Evolutionary conservation across 345 rosid species (phyloP), one percentile per base, ranked within the genome.

Genomic region (Noccaea bulbosa): DNA sequence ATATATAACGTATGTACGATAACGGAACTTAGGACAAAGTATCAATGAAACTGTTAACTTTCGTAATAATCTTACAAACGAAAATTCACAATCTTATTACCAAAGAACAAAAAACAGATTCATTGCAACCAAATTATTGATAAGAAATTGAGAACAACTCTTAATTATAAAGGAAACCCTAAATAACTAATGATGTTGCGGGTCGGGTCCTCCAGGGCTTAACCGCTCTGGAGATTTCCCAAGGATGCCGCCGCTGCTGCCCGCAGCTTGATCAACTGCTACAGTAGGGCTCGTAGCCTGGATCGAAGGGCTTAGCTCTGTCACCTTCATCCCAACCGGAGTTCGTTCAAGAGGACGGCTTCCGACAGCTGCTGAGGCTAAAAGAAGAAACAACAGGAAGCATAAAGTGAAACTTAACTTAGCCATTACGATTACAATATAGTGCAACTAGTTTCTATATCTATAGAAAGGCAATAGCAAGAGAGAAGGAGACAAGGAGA

Each of bases 141-240:
- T 53, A 68, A 67, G 73, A 67, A 60, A 59, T 6, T n/a, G 56
- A 44, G 20, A 74, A 62, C 38, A 68, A 37, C 49, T 74, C 63
- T 20, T 62, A 38, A 24, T 52, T 30, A 35, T 61, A 68, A 37
- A 75, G 69, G 64, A 44, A 75, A 38, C 64, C 64, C 65, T 61
- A 75, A 37, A 67, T 75, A 68, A 62, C 69, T 75, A 68, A 56
- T 82, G 83, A 59, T 82, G 85, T 17, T 79, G 79, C 9, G 70
- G 79, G 81, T 82, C 85, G 12, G 85, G 81, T 54, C 85, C 85
- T 48, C 83, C 85, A 5, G 85, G 85, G 60, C 85, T 82, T 24
- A 61, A 5, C 15, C 85, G 74, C 4, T 46, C 27, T 4, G 83
- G 73, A 48, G 69, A 11, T 63, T 71, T 77, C 5, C 46, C 58